Evolutionary conservation across 1,139 yeast genomes (phyloP).

Genomic region (Suhomyces panamericanus): DNA sequence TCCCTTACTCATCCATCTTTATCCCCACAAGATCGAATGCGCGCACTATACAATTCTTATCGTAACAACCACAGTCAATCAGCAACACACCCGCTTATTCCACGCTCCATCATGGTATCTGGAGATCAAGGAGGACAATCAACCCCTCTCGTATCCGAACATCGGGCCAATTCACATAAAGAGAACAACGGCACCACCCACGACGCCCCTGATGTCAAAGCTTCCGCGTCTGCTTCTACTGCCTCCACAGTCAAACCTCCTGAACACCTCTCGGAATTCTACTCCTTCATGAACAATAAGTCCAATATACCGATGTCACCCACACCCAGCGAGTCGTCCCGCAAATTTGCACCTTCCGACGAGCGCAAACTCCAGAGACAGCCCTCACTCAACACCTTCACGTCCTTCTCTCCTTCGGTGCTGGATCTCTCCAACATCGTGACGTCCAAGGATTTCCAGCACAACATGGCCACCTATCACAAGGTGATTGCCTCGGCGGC

Average conservation of each 20-base stretch:
- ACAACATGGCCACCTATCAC: slow-evolving; percentile 48
- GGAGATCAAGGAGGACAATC: neutral
- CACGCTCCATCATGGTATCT: neutral
- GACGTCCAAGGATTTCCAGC: slow-evolving; percentile 56
- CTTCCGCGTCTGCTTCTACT: neutral
- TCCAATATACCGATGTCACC: slow-evolving; percentile 16
- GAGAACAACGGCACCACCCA: neutral
- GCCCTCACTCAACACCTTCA: slow-evolving; percentile 36
- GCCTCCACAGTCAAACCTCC: slow-evolving; percentile 28
- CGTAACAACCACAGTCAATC: neutral
- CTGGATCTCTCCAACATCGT: slow-evolving; percentile 60
- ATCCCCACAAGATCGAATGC: neutral
- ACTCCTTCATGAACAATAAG: slow-evolving; percentile 42
- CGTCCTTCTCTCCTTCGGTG: slow-evolving; percentile 52
- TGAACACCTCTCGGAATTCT: slow-evolving; percentile 58
- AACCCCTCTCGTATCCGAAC: neutral
- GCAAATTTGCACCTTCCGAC: slow-evolving; percentile 11
- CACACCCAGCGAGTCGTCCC: slow-evolving; percentile 8
- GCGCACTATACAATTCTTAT: neutral
- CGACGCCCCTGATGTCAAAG: neutral
- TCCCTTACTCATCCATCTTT: no score
- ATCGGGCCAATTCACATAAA: neutral
- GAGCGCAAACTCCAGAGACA: slow-evolving; percentile 22
- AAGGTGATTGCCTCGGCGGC: slow-evolving; percentile 53
- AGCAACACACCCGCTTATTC: neutral